Percentiles rank a stretch among this genome's conserved stretches.
Conservation (phyloP, 139 green algal species). For the Chara braunii region DNA sequence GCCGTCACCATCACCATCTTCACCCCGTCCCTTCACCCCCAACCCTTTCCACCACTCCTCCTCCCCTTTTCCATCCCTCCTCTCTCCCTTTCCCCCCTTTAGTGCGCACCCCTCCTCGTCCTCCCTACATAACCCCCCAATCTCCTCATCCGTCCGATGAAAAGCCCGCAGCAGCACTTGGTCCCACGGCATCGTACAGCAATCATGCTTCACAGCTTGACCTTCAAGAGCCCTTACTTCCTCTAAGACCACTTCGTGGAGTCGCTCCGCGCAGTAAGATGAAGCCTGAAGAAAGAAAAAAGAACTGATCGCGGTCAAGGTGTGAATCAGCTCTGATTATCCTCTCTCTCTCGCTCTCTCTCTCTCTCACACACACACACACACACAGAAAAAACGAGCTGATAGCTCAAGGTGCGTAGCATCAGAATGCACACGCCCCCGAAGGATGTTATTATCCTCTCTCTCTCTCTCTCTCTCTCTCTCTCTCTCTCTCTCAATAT, state of each 20-base stretch:
- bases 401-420: too few relatives aligned
- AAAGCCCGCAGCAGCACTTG: background rate
- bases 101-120: background rate
- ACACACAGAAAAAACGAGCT: background rate
- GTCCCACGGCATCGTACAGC: too few relatives aligned
- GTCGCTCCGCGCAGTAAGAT: conserved; percentile 8
- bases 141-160: background rate
- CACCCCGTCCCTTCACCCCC: too few relatives aligned
- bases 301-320: too few relatives aligned
- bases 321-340: too few relatives aligned
- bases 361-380: background rate
- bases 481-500: too few relatives aligned
- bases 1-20: background rate
- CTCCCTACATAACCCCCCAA: background rate
- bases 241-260: conserved; percentile 8
- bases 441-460: too few relatives aligned
- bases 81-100: background rate
- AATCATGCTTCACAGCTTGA: too few relatives aligned
- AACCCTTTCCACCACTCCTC: background rate
- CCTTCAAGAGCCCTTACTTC: too few relatives aligned
- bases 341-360: too few relatives aligned
- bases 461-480: too few relatives aligned
- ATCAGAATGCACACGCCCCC: too few relatives aligned
- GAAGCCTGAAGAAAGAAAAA: conserved; percentile 16
- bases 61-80: background rate